Percentiles rank a stretch among this genome's conserved stretches.
Conservation (phyloP, 257 asterid genomes). For the Jasminum sambac region DNA sequence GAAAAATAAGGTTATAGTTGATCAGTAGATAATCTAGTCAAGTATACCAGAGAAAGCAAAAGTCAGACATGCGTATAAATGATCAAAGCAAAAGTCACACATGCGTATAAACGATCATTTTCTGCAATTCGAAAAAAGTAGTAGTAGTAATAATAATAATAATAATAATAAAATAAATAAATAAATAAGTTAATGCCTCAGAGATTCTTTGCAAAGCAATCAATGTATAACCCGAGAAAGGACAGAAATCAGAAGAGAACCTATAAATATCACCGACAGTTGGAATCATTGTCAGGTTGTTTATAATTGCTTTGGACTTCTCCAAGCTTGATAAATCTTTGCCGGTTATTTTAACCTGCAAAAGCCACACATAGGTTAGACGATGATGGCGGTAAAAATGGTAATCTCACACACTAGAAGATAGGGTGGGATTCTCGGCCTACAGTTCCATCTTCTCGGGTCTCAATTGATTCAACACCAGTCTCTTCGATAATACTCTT, state of each 20-base stretch:
- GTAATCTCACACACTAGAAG: slow-evolving; percentile 7
- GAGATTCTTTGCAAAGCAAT: slow-evolving; percentile 10
- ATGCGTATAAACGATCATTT: slow-evolving; percentile 11
- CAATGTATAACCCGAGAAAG: neutral
- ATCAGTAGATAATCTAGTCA: slow-evolving; percentile 4
- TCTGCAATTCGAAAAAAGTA: slow-evolving; percentile 24
- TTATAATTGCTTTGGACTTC: slow-evolving; percentile 74
- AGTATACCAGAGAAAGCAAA: no score
- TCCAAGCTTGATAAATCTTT: slow-evolving; percentile 79
- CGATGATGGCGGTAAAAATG: neutral
- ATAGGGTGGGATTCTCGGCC: slow-evolving; percentile 33
- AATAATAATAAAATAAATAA: no score
- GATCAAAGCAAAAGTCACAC: slow-evolving; percentile 13
- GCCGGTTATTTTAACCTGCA: slow-evolving; percentile 85
- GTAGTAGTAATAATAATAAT: no score
- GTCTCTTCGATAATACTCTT: slow-evolving; percentile 95
- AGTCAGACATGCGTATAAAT: no score
- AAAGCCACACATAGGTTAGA: slow-evolving; percentile 27
- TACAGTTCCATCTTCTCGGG: slow-evolving; percentile 84
- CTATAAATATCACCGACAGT: slow-evolving; percentile 85
- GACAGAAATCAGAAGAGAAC: slow-evolving; percentile 36
- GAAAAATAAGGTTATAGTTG: slow-evolving; percentile 21
- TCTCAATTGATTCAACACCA: slow-evolving; percentile 84
- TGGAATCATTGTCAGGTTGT: slow-evolving; percentile 80
- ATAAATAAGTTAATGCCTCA: no score